These are phyloP conservation scores for Beta corolliflora DNA, from an alignment of 179 eudicot species.

Conservation along the genomic window DNA sequence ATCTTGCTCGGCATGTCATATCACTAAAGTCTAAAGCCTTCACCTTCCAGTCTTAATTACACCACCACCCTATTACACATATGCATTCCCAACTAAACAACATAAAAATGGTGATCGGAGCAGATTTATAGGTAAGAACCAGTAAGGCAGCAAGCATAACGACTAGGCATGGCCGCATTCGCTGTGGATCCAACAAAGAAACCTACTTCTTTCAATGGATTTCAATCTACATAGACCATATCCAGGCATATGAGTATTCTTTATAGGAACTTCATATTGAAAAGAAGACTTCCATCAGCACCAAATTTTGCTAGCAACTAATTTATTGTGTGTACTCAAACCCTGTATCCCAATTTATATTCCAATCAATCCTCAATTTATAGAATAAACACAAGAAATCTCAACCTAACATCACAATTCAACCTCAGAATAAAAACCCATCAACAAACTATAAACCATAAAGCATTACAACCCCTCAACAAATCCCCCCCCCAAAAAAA, in stretches of 20 bases:
- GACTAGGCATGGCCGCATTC: background rate
- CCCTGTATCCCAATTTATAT: background rate
- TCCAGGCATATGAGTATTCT: background rate
- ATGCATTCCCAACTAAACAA: background rate
- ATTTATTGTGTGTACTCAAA: background rate
- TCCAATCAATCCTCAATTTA: background rate
- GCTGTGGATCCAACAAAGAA: background rate
- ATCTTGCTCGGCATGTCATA: background rate
- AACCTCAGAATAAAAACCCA: conserved; percentile 3
- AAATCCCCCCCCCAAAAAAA: background rate
- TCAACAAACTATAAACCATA: background rate
- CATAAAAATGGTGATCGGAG: background rate
- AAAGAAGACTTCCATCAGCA: background rate
- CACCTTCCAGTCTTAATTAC: background rate
- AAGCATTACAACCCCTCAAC: background rate
- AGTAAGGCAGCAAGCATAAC: background rate
- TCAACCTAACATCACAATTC: background rate
- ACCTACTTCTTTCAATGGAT: background rate
- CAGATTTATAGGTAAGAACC: background rate
- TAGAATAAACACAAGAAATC: background rate
- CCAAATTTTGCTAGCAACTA: background rate
- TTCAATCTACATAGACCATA: background rate
- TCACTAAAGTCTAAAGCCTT: background rate
- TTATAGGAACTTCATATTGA: background rate
- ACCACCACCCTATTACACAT: background rate